Percentiles rank a stretch among this genome's conserved stretches.
Evolutionary conservation across 2,329 filamentous ascomycete species (phyloP).

Genomic region (Ceratocystis lukuohia): DNA sequence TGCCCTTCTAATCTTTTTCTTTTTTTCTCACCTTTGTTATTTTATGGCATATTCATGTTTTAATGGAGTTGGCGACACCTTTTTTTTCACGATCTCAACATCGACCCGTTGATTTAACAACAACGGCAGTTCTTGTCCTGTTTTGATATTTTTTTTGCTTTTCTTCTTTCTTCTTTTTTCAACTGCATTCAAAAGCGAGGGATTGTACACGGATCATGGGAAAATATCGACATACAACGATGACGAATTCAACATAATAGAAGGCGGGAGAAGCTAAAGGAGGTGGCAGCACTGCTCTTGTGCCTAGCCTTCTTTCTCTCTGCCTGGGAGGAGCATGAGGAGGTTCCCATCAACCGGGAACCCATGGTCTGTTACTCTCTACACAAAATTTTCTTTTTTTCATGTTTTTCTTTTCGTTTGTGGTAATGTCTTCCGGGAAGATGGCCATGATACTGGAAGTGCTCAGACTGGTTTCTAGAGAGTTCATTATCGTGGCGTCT

Average conservation of each 20-base stretch:
- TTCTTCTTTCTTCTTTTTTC: conserved; percentile 18
- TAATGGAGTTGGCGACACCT: conserved; percentile 23
- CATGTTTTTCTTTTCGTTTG: not conserved
- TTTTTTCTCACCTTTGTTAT: conserved; percentile 23
- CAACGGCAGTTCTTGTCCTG: conserved; percentile 19
- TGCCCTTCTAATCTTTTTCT: conserved; percentile 11
- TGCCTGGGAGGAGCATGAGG: conserved; percentile 20
- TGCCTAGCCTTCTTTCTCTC: not conserved
- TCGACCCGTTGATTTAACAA: conserved; percentile 26
- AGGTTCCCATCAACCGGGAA: conserved; percentile 21
- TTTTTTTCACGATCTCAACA: conserved; percentile 42
- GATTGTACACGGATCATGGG: conserved; percentile 20
- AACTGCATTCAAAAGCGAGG: conserved; percentile 19
- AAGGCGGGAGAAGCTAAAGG: conserved; percentile 14
- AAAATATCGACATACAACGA: conserved; percentile 20
- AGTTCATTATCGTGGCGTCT: not conserved
- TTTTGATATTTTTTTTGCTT: conserved; percentile 19
- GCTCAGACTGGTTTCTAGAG: not conserved
- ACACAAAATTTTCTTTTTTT: conserved; percentile 10
- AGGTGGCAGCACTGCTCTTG: not conserved
- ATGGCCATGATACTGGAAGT: not conserved
- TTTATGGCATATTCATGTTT: conserved; percentile 22
- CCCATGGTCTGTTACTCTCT: conserved; percentile 21
- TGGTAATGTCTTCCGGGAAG: not conserved
- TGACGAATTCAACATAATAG: conserved; percentile 22